phyloP scores from a whole-genome alignment of 805 yeast species.

The Schizosaccharomyces octosporus region DNA sequence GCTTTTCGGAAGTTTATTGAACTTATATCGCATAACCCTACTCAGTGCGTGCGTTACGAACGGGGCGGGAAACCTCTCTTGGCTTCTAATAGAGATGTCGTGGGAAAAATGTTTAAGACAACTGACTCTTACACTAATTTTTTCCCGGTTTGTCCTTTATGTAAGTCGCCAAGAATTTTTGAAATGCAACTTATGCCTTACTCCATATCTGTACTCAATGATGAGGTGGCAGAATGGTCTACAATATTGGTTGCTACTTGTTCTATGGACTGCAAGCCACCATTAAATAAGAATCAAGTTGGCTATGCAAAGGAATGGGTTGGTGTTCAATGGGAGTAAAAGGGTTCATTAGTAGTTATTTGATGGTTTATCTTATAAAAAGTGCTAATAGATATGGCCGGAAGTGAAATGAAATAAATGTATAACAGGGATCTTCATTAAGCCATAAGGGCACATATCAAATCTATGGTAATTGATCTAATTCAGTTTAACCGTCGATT shows the following conservation, averaged over 20 bases:
- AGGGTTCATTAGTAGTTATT: too few relatives aligned
- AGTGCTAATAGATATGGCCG: too few relatives aligned
- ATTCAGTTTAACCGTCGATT: neutral
- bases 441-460: too few relatives aligned
- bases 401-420: too few relatives aligned
- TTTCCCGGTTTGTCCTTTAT: slow-evolving; percentile 42
- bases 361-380: too few relatives aligned
- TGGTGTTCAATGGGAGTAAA: slow-evolving; percentile 67
- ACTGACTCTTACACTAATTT: slow-evolving; percentile 5
- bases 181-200: slow-evolving; percentile 92
- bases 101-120: slow-evolving; percentile 17
- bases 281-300: slow-evolving; percentile 36
- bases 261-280: slow-evolving; percentile 30
- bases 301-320: slow-evolving; percentile 62
- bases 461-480: too few relatives aligned
- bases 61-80: slow-evolving; percentile 54
- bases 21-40: slow-evolving; percentile 55
- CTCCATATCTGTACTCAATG: slow-evolving; percentile 61
- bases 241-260: slow-evolving; percentile 69
- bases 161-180: slow-evolving; percentile 25
- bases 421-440: too few relatives aligned
- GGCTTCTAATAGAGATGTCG: slow-evolving; percentile 37
- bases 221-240: slow-evolving; percentile 56
- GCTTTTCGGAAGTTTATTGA: slow-evolving; percentile 59
- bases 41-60: slow-evolving; percentile 69